Evolutionary conservation across 345 rosid genomes (phyloP).

Genomic region (Pistacia vera): DNA sequence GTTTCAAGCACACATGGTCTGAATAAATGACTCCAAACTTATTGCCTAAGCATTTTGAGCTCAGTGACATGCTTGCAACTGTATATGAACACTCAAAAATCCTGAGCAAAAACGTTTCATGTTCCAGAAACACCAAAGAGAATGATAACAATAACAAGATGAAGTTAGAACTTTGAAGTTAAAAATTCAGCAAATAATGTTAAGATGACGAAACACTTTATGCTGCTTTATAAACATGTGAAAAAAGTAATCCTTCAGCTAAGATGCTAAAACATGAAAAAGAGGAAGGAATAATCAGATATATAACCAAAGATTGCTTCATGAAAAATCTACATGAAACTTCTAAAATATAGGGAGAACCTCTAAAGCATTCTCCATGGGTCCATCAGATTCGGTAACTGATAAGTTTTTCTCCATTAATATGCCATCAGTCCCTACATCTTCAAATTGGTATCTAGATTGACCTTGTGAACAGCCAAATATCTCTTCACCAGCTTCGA

Average conservation of each 20-base stretch:
- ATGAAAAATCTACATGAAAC: conserved; percentile 8
- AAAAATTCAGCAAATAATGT: background rate
- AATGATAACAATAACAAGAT: background rate
- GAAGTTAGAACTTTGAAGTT: background rate
- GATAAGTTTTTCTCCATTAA: conserved; percentile 49
- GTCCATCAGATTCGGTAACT: conserved; percentile 43
- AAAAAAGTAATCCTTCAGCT: background rate
- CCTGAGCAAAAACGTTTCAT: background rate
- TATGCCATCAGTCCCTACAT: conserved; percentile 36
- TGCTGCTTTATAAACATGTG: background rate
- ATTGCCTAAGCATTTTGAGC: background rate
- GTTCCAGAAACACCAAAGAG: background rate
- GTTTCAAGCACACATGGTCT: background rate
- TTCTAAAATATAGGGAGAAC: conserved; percentile 25
- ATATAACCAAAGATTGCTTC: background rate
- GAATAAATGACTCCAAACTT: background rate
- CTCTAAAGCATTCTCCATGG: conserved; percentile 49
- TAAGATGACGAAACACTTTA: background rate
- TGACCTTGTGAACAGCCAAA: conserved; percentile 43
- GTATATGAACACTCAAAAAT: background rate
- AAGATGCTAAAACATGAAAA: background rate
- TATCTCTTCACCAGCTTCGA: conserved; percentile 53
- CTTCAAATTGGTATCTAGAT: conserved; percentile 36
- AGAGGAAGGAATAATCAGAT: background rate
- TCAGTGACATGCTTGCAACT: background rate